These are phyloP conservation scores for Lunularia cruciata DNA, from an alignment of 225 moss, liverwort and hornwort genomes.

Conservation along the genomic window DNA sequence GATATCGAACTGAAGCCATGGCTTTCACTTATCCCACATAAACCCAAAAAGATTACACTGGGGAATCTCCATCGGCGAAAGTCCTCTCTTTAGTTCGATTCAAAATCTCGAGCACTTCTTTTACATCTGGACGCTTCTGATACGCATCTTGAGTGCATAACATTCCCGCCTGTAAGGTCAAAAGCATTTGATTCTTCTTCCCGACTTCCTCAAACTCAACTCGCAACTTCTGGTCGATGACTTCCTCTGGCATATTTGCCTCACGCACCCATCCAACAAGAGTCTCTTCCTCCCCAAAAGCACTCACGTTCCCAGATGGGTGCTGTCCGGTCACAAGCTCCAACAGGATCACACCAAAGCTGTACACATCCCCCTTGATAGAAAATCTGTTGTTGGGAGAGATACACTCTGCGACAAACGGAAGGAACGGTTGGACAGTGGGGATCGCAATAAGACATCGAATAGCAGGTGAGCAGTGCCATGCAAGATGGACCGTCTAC, in stretches of 20 bases:
- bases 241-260: conserved; percentile 13
- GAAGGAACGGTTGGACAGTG: too few species aligned
- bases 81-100: conserved; percentile 14
- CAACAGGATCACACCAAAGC: conserved; percentile 36
- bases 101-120: conserved; percentile 38
- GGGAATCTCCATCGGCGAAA: neutral
- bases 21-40: conserved; percentile 4
- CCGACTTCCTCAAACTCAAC: conserved; percentile 2
- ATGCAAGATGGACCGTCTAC: neutral
- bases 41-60: neutral
- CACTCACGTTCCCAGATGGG: neutral
- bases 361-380: conserved; percentile 37
- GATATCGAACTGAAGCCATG: conserved; percentile 9
- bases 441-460: neutral
- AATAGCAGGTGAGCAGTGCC: neutral
- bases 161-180: conserved; percentile 26
- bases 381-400: conserved; percentile 1
- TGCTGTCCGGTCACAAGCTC: conserved; percentile 36
- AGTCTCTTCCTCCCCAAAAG: conserved; percentile 1
- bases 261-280: conserved; percentile 23
- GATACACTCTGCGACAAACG: conserved; percentile 6
- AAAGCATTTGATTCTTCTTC: conserved; percentile 21
- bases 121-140: conserved; percentile 35
- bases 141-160: conserved; percentile 32
- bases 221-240: neutral